Evolutionary conservation across 2,329 filamentous ascomycete species (phyloP).

Genomic region (Rasamsonia emersonii): DNA sequence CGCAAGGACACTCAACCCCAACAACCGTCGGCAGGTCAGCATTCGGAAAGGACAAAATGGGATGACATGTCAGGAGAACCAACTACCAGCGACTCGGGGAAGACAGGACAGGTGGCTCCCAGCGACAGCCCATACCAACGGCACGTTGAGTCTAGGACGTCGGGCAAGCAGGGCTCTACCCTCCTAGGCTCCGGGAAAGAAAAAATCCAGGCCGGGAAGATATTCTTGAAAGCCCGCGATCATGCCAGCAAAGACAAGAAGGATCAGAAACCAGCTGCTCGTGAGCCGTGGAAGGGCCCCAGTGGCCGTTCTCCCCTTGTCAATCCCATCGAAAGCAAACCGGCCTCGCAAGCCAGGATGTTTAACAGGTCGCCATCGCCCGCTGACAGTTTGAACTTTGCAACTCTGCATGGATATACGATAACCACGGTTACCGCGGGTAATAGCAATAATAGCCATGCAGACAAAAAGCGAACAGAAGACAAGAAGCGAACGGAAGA

Average conservation of each 20-base stretch:
- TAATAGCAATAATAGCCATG: too few relatives aligned
- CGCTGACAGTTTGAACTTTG: too few relatives aligned
- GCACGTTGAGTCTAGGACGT: constrained; percentile 16
- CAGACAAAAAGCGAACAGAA: constrained; percentile 4
- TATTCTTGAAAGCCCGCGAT: constrained; percentile 22
- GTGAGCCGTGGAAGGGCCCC: constrained; percentile 59
- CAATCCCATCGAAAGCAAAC: constrained; percentile 57
- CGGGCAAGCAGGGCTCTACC: constrained; percentile 19
- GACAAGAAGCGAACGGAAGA: constrained; percentile 1
- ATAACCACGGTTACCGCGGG: constrained; percentile 8
- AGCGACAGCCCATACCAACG: constrained; percentile 25
- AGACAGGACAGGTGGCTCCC: constrained; percentile 27
- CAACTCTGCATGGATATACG: too few relatives aligned
- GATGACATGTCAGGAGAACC: constrained; percentile 60
- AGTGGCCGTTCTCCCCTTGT: constrained; percentile 60
- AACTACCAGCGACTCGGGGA: constrained; percentile 43
- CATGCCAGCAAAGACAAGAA: constrained; percentile 3
- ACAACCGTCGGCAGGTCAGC: too few relatives aligned
- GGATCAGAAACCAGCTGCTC: constrained; percentile 33
- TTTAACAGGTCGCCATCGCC: too few relatives aligned
- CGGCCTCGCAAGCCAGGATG: too few relatives aligned
- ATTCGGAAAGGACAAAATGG: constrained; percentile 43
- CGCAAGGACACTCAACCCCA: background rate
- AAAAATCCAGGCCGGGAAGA: constrained; percentile 28
- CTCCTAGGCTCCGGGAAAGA: constrained; percentile 27